Base-by-base conservation (phyloP, 345 rosid species). In the Euphorbia tirucalli region DNA sequence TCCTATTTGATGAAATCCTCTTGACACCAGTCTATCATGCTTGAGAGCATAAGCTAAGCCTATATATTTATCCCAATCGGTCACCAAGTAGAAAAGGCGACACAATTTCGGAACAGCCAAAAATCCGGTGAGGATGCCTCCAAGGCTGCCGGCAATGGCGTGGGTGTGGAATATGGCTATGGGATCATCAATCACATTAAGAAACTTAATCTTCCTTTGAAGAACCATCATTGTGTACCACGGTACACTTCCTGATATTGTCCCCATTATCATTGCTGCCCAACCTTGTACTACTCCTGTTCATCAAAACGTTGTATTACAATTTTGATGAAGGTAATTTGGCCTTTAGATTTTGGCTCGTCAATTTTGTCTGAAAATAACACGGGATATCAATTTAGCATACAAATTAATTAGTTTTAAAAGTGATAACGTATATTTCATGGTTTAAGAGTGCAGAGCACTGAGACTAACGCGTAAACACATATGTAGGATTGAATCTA, bases 101-200 rank as follows among this genome's bases (percentile, higher is more conserved):
- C 85, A 81, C 1, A 88, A 66, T 66, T 83, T 86, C 0, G 87
- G 90, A n/a, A 77, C 55, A 11, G 86, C 83, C 0, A 86, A 74
- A 28, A 88, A 52, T 0, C 93, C 85, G 0, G 83, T 80, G 24
- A 88, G 88, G 56, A 83, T 52, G 22, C 90, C 86, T 1, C 88
- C 84, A 0, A 85, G 83, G 79, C 75, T 64, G 4, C 87, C 85
- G 0, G 87, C 72, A 0, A 86, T 5, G 8, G 92, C 87, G 7
- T 88, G 87, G 9, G 86, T 85, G 83, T 88, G 89, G 75, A 88
- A 72, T 11, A 84, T 39, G 44, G 87, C 79, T 77, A 88, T 77
- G 0, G 84, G 77, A 49, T 85, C 79, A 0, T 88, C 81, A 2
- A 84, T 77, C 13, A 4, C 52, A 5, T 41, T 41, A 1, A 86